These are phyloP conservation scores for Suillus placidus DNA, from an alignment of 768 basidiomycete species.

Conservation along the genomic window DNA sequence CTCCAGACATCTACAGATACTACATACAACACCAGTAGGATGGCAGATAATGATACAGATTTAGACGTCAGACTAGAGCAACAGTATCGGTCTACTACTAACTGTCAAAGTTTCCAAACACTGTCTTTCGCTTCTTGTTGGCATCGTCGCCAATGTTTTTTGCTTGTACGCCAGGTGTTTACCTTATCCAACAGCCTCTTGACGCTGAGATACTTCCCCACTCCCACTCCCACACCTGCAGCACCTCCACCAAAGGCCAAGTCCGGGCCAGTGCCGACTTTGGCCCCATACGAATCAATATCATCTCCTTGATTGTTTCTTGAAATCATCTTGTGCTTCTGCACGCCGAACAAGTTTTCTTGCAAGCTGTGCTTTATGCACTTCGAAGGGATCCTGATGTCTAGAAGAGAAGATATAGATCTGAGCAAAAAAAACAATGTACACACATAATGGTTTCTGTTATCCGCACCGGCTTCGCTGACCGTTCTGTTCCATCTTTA, in stretches of 20 bases:
- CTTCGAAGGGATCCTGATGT: constrained; percentile 94
- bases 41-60: constrained; percentile 3
- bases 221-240: constrained; percentile 58
- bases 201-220: constrained; percentile 79
- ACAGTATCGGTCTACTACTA: constrained; percentile 50
- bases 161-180: constrained; percentile 16
- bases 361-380: constrained; percentile 81
- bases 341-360: constrained; percentile 65
- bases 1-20: background rate
- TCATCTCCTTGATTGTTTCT: constrained; percentile 53
- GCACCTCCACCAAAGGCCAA: constrained; percentile 33
- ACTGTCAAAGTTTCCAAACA: constrained; percentile 89
- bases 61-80: background rate
- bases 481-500: constrained; percentile 86
- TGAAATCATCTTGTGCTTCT: constrained; percentile 34
- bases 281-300: constrained; percentile 88
- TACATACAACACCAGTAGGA: background rate
- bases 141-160: constrained; percentile 42
- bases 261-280: constrained; percentile 61
- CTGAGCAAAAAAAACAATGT: background rate
- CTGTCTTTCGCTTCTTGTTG: constrained; percentile 81
- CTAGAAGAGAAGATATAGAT: constrained; percentile 40
- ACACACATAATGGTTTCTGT: constrained; percentile 85
- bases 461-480: constrained; percentile 83
- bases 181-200: constrained; percentile 46